phyloP scores from a whole-genome alignment of 106 monocot genomes.

The Cymbidium sinense region DNA sequence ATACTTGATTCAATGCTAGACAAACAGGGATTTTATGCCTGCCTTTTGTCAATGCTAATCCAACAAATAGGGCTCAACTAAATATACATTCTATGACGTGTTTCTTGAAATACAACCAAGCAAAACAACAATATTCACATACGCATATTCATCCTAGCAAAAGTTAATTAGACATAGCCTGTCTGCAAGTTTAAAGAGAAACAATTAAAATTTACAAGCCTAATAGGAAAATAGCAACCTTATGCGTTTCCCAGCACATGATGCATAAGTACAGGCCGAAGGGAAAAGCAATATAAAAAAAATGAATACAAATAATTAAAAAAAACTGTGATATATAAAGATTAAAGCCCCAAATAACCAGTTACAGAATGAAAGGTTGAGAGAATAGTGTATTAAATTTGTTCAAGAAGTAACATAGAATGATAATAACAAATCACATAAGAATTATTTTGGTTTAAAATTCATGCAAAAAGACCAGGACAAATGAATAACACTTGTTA shows the following conservation, averaged over 20 bases:
- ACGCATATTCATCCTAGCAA: background rate
- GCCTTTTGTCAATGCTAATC: no score
- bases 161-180: background rate
- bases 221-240: background rate
- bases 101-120: background rate
- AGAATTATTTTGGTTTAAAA: no score
- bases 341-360: no score
- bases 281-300: background rate
- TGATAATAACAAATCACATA: no score
- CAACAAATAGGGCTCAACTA: no score
- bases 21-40: background rate
- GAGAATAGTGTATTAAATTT: no score
- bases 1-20: background rate
- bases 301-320: background rate
- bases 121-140: background rate
- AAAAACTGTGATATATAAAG: background rate
- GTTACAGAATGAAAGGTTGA: no score
- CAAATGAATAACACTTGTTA: background rate
- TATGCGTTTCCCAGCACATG: background rate
- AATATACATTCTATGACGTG: no score
- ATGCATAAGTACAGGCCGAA: background rate
- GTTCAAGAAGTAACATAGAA: no score
- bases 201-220: background rate
- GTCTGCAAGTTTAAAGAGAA: background rate
- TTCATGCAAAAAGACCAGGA: background rate